Base-by-base conservation (phyloP, 768 basidiomycete species). In the Plicaturopsis crispa region DNA sequence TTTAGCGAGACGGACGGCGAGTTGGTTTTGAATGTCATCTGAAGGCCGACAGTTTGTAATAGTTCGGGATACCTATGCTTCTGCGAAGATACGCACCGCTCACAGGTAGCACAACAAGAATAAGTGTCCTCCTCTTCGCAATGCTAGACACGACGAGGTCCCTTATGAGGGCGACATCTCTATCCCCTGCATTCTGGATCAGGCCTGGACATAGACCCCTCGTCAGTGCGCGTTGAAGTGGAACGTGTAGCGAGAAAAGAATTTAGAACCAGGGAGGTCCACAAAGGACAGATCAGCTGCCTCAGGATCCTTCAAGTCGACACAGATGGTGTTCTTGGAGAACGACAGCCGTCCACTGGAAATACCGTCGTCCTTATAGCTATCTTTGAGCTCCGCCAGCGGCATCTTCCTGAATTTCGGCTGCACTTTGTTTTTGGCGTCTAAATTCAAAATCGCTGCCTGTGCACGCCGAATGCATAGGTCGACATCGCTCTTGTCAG, bases 21-120 rank as follows among this genome's bases (percentile, higher is more conserved):
- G 61, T 46, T 82, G 80, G 39, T 78, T 83, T 43, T 83, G 67
- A 20, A 81, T 70, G 35, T 86, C 84, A 34, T 80, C 84, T 84
- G 32, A 10, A 6, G 13, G 26, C 17, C 20, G 11, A 28, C 10
- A 28, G 26, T 14, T 31, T 3, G 12, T 36, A 4, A 24, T 6
- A 20, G 10, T 28, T 38, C 10, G 10, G 6, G 32, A 28, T 12
- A 5, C 11, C 38, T 3, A 10, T 35, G 23, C 10, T 22, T 0
- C 11, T 32, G 20, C 5, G 11, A 13, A 17, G 18, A 12, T 14
- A 47, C 52, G 42, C 42, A 78, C 81, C 80, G 35, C 61, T 72
- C 67, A 80, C 78, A 0, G 83, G 79, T 38, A 84, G 72, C 0
- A 78, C 72, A 1, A 83, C 69, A 1, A 86, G 63, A 38, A 85